Evolutionary conservation across 305 asterid genomes (phyloP), one percentile per base, ranked within the genome.

Genomic region (Fraxinus angustifolia): DNA sequence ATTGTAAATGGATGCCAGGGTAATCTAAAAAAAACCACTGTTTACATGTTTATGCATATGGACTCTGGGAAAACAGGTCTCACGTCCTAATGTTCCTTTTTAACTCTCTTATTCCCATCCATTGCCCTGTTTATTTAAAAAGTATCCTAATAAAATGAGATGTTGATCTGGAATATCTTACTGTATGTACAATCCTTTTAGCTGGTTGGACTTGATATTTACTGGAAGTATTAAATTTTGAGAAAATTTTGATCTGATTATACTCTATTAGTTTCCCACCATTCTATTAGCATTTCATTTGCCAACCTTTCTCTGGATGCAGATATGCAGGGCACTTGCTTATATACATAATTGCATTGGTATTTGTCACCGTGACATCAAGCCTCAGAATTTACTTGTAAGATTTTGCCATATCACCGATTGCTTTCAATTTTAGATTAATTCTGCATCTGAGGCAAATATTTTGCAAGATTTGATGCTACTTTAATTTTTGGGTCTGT

Each of bases 271-370:
- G 62, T 21, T 77, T 79, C 14, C 74, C 71, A 33, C 42, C 19
- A 26, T 77, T 26, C 53, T 83, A 23, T 34, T 81, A 36, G 70
- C 48, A 73, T 78, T 60, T 36, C 73, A 73, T 67, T 65, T 30
- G 16, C 80, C 79, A 35, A 79, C 81, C 83, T 75, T 82, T 40
- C 80, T 78, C 12, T 88, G 75, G 81, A 34, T 90, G 90, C 94
- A 96, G 99, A 93, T 96, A 83, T 96, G 97, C 88, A 90, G 99
- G 84, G 99, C 97, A 56, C 91, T 96, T 87, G 98, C 99, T 67
- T 96, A 96, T 83, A 90, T 92, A 72, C 99, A 96, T 83, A 94
- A 94, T 85, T 92, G 97, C 85, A 90, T 96, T 67, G 99, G 98
- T 65, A 91, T 96, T 74, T 96, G 99, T 81, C 99, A 95, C 86